Evolutionary conservation across 805 yeast species (phyloP), one percentile per base, ranked within the genome.

Genomic region (Candida peoriensis): DNA sequence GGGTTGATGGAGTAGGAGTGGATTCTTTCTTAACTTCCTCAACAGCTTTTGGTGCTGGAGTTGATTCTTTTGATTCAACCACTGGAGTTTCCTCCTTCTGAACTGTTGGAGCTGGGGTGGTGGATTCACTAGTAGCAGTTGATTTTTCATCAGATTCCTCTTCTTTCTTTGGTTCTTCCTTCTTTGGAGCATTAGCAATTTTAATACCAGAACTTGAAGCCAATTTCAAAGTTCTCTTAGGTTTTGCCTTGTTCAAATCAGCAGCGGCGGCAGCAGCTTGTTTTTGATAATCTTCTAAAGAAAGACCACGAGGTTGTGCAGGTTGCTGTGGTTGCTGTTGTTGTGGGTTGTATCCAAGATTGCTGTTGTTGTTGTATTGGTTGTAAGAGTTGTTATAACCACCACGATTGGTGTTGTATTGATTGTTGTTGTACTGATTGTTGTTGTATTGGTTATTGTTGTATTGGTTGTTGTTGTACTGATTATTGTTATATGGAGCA

Each of bases 201-300:
- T 79, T 81, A 50, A 81, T 75, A 37, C 81, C 77, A 8, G 81
- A 72, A 28, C 80, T 73, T 20, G 79, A 61, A 24, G 79, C 78
- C 56, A 83, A 67, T 56, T 80, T 81, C 58, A 82, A 69, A 31
- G 78, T 74, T 53, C 68, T 78, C 68, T 81, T 84, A 38, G 82
- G 81, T 55, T 73, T 72, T 34, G 73, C 60, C 50, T 52, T 41
- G 39, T 47, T 68, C 47, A 64, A 58, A 30, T 63, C 50, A 23
- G 57, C 50, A 52, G 61, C 36, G 9, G 57, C 50, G 50, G 63
- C 40, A 12, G 60, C 43, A 27, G 38, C 36, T 45, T 79, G 84
- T 55, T 80, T 80, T 55, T 83, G 81, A 64, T 77, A 86, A 46
- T 85, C 95, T 35, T 87, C 94, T 50, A 86, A 69, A 25, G 89